phyloP scores from a whole-genome alignment of 257 asterid genomes.

The Nicotiana knightiana region DNA sequence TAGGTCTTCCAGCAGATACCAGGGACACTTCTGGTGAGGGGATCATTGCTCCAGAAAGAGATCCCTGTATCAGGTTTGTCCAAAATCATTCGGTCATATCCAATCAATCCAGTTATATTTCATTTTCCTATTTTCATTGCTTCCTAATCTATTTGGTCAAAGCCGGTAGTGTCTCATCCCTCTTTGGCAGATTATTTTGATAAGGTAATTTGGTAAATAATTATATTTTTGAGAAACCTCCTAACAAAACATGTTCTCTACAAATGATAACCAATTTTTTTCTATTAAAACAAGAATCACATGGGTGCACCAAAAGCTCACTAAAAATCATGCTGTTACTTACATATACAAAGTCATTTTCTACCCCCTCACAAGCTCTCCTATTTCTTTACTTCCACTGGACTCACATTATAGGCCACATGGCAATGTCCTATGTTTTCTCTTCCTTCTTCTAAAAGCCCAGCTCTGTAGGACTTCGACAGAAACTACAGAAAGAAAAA shows the following conservation, averaged over 20 bases:
- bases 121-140: neutral
- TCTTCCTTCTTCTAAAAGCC: neutral
- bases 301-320: neutral
- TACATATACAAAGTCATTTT: neutral
- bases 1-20: constrained; percentile 91
- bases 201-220: neutral
- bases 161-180: neutral
- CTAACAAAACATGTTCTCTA: neutral
- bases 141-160: neutral
- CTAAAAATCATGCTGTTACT: neutral
- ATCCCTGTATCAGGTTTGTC: constrained; percentile 46
- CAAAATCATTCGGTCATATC: neutral
- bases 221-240: neutral
- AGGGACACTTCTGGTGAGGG: constrained; percentile 72
- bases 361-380: neutral
- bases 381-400: neutral
- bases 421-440: neutral
- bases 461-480: neutral
- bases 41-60: constrained; percentile 47
- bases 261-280: neutral
- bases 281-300: neutral
- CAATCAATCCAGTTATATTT: constrained; percentile 12
- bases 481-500: no score
- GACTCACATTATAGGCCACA: neutral
- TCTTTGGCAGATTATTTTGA: neutral